phyloP scores from a whole-genome alignment of 2,329 filamentous ascomycete genomes.

The Graphilbum ipis-grandicollis region DNA sequence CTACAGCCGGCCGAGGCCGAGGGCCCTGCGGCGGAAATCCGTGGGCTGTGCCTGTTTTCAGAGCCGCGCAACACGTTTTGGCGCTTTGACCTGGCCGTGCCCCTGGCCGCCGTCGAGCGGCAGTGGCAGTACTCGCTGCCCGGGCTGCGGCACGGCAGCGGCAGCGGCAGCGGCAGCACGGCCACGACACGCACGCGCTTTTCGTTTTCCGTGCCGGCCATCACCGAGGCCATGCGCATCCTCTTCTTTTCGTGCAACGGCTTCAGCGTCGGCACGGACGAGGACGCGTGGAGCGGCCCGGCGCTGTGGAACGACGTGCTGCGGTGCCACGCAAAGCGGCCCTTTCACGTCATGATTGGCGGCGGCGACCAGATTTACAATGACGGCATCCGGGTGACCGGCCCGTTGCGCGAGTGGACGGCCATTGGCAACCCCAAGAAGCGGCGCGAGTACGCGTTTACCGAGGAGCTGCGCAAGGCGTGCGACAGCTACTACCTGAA shows the following conservation, averaged over 20 bases:
- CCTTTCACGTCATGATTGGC: slow-evolving; percentile 93
- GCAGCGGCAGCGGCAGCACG: too few relatives aligned
- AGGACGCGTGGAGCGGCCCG: slow-evolving; percentile 75
- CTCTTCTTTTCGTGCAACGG: slow-evolving; percentile 99
- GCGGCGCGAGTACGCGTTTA: slow-evolving; percentile 63
- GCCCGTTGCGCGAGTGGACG: slow-evolving; percentile 70
- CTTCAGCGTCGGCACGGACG: slow-evolving; percentile 76
- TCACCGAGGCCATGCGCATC: slow-evolving; percentile 80
- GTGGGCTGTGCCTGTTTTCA: slow-evolving; percentile 45
- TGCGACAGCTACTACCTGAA: slow-evolving; percentile 85
- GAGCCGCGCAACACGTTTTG: slow-evolving; percentile 67
- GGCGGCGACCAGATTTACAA: slow-evolving; percentile 97
- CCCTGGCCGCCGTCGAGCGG: slow-evolving; percentile 52
- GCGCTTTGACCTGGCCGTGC: slow-evolving; percentile 70
- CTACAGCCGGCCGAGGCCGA: slow-evolving; percentile 22
- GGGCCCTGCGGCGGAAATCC: too few relatives aligned
- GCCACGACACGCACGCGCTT: slow-evolving; percentile 40
- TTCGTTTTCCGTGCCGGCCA: slow-evolving; percentile 72
- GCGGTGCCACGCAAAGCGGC: slow-evolving; percentile 58
- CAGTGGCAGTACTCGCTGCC: slow-evolving; percentile 66
- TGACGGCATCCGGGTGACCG: slow-evolving; percentile 72
- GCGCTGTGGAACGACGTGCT: slow-evolving; percentile 89
- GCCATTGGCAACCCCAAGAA: slow-evolving; percentile 67
- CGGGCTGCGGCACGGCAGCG: slow-evolving; percentile 35
- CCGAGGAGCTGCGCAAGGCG: slow-evolving; percentile 59